Percentiles rank a stretch among this genome's conserved stretches.
These are phyloP conservation scores for Hymenoscyphus repandus DNA, from an alignment of 2,329 filamentous ascomycete species.

Conservation along the genomic window DNA sequence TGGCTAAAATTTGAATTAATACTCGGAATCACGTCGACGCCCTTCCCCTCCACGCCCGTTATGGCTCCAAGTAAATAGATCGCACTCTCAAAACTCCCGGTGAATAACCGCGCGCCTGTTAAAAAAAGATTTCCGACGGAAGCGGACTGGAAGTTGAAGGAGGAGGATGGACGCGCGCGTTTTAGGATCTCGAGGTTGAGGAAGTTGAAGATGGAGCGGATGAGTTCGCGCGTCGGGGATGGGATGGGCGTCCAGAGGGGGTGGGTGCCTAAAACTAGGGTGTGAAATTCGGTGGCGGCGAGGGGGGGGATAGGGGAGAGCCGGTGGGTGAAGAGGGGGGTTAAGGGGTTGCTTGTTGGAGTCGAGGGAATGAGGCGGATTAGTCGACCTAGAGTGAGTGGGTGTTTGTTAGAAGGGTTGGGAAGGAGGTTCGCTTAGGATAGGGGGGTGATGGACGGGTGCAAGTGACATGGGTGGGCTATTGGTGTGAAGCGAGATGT, in stretches of 20 bases:
- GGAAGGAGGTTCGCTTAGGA: neutral
- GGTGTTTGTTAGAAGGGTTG: neutral
- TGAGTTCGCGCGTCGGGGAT: constrained; percentile 68
- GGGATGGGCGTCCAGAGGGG: constrained; percentile 67
- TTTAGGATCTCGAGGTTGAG: constrained; percentile 76
- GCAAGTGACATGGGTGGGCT: too few species aligned
- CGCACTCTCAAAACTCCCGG: constrained; percentile 84
- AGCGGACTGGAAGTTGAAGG: constrained; percentile 72
- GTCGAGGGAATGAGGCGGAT: constrained; percentile 80
- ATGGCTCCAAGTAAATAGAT: constrained; percentile 87
- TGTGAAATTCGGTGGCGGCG: constrained; percentile 77
- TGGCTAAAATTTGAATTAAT: constrained; percentile 95
- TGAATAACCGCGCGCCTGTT: constrained; percentile 82
- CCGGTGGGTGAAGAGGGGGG: constrained; percentile 81
- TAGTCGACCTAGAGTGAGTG: constrained; percentile 61
- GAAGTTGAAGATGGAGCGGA: constrained; percentile 71
- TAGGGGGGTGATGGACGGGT: neutral
- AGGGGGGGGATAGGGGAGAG: constrained; percentile 55
- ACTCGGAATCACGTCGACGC: constrained; percentile 74
- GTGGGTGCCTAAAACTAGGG: constrained; percentile 80
- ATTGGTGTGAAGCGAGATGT: too few species aligned
- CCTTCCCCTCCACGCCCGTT: constrained; percentile 69
- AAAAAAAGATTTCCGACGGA: constrained; percentile 77
- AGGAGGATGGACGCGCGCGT: constrained; percentile 63
- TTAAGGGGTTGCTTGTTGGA: constrained; percentile 68